A percentile compares a stretch with the other conserved stretches of the same genome.
These are phyloP conservation scores for Hypoxylon lienhwacheense DNA, from an alignment of 495 filamentous ascomycete species.

Conservation along the genomic window DNA sequence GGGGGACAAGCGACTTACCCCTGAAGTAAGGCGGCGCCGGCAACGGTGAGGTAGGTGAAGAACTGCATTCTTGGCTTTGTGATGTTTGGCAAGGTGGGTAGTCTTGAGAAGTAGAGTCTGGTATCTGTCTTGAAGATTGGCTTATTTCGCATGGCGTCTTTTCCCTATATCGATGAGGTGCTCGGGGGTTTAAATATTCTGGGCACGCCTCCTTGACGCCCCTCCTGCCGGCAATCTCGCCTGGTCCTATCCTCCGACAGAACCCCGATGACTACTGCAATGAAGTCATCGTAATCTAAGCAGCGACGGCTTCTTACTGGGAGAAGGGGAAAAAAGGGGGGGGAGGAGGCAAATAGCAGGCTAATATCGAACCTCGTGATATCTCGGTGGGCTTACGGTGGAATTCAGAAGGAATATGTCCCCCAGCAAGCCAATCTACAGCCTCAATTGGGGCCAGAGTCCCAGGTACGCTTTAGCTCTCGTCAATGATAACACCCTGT, in stretches of 20 bases:
- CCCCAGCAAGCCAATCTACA: slow-evolving; percentile 8
- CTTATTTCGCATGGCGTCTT: slow-evolving; percentile 12
- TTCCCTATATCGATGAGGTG: slow-evolving; percentile 2
- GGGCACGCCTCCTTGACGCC: slow-evolving; percentile 7
- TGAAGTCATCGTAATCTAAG: slow-evolving; percentile 2
- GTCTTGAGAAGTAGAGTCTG: slow-evolving; percentile 3
- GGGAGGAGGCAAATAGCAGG: slow-evolving; percentile 5
- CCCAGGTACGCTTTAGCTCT: neutral
- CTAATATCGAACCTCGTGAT: slow-evolving; percentile 3
- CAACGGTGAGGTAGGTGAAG: slow-evolving; percentile 6
- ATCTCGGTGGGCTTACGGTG: slow-evolving; percentile 13
- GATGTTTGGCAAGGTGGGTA: neutral
- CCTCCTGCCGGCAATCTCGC: too few relatives aligned
- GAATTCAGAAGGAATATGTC: slow-evolving; percentile 18
- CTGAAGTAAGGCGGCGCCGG: slow-evolving; percentile 11
- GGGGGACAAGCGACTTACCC: slow-evolving; percentile 9
- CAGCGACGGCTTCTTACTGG: slow-evolving; percentile 8
- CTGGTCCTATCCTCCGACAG: too few relatives aligned
- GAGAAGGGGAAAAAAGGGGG: too few relatives aligned
- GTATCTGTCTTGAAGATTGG: slow-evolving; percentile 3
- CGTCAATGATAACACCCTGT: neutral
- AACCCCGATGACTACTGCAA: too few relatives aligned
- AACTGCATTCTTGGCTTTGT: slow-evolving; percentile 12
- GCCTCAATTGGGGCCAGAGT: neutral
- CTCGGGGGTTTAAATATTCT: slow-evolving; percentile 20